phyloP scores from a whole-genome alignment of 164 flowering plant species.

The Umbellularia californica region DNA sequence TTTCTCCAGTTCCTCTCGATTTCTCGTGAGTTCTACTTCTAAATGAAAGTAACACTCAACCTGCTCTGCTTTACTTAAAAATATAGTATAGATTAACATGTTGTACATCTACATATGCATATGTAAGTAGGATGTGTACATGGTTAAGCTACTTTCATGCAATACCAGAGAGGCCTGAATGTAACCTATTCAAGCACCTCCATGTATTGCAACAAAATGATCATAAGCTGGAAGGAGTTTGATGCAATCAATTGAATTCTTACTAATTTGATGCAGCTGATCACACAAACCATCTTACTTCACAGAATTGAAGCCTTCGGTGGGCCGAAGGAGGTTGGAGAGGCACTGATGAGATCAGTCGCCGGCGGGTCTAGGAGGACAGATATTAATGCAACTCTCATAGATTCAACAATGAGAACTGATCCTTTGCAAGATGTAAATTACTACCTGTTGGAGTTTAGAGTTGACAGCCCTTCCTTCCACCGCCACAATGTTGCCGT shows the following conservation, averaged over 20 bases:
- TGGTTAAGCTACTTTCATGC: neutral
- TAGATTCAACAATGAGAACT: constrained; percentile 48
- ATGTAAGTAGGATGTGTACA: neutral
- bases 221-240: neutral
- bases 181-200: neutral
- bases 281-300: neutral
- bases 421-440: constrained; percentile 42
- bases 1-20: constrained; percentile 65
- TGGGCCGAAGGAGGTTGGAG: constrained; percentile 82
- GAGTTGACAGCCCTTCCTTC: constrained; percentile 76
- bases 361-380: constrained; percentile 46
- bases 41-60: neutral
- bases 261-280: neutral
- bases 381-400: constrained; percentile 52
- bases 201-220: neutral
- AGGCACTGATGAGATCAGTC: constrained; percentile 54
- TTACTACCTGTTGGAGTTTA: constrained; percentile 77
- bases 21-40: constrained; percentile 60
- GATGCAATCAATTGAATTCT: neutral
- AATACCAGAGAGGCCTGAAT: no score
- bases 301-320: constrained; percentile 88
- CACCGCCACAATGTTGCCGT: constrained; percentile 75
- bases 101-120: neutral
- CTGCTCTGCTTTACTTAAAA: neutral
- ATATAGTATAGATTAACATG: neutral